Evolutionary conservation across 371 early-diverging fungal species (phyloP).

Genomic region (Mucor circinelloides): DNA sequence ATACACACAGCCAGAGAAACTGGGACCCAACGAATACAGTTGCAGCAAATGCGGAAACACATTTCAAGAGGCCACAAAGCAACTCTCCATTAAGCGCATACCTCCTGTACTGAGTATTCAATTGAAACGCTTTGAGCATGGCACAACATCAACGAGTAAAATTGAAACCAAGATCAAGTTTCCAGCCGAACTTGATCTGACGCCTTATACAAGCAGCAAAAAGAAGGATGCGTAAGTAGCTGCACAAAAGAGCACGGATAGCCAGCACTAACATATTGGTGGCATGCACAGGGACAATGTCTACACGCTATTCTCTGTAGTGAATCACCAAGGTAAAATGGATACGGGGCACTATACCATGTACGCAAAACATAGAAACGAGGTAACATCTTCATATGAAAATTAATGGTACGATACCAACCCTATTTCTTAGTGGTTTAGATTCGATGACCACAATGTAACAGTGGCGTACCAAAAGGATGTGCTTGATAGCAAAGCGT

Average conservation of each 20-base stretch:
- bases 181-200: slow-evolving; percentile 91
- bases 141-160: slow-evolving; percentile 66
- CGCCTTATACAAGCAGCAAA: slow-evolving; percentile 76
- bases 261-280: not conserved
- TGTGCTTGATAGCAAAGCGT: slow-evolving; percentile 79
- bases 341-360: slow-evolving; percentile 96
- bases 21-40: slow-evolving; percentile 72
- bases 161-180: slow-evolving; percentile 86
- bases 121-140: slow-evolving; percentile 88
- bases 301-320: slow-evolving; percentile 89
- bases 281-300: slow-evolving; percentile 51
- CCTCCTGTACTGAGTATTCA: slow-evolving; percentile 91
- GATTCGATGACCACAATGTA: slow-evolving; percentile 88
- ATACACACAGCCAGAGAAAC: slow-evolving; percentile 75
- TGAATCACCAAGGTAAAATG: slow-evolving; percentile 88
- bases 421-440: slow-evolving; percentile 74
- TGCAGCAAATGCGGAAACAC: slow-evolving; percentile 74
- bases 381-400: slow-evolving; percentile 48
- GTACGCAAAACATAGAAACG: slow-evolving; percentile 74
- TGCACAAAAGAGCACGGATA: not conserved
- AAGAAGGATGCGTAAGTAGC: slow-evolving; percentile 29
- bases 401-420: not conserved
- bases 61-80: slow-evolving; percentile 80
- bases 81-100: slow-evolving; percentile 79
- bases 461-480: slow-evolving; percentile 72